Evolutionary conservation across 768 basidiomycete species (phyloP), one percentile per base, ranked within the genome.

Genomic region (Neoboletus subvelutipes): DNA sequence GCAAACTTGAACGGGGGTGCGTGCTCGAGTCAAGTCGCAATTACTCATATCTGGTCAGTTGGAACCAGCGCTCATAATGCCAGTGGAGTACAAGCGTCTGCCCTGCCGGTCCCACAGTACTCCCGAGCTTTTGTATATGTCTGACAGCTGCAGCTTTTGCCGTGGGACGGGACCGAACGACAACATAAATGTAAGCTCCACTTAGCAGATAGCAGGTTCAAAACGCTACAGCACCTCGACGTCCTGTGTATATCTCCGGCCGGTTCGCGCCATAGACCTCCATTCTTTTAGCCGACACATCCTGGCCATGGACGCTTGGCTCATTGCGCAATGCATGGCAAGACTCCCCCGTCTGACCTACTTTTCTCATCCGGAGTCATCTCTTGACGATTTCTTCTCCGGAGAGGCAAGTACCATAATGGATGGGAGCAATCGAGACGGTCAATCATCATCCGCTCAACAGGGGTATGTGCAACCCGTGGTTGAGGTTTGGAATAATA

Each of bases 351-450:
- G 7, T n/a, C 1, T 17, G 29, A 63, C 50, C 3, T 55, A 52
- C n/a, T 53, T 64, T 29, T 63, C 62, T 39, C 56, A 63, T 47
- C 56, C 50, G 33, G 53, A 62, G 26, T 31, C 43, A 46, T 62
- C 61, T 17, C 50, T 63, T 18, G 41, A 58, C 5, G 47, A 63
- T 52, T 63, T 63, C 50, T 62, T 62, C 42, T 22, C 37, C 17
- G 50, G 45, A 24, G 52, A 62, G 33, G 56, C 31, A 8, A 52
- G 7, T 11, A 22, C 50, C 26, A 1, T 42, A 10, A 24, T 28
- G n/a, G 33, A 36, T 7, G 22, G 40, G 15, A 36, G 20, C 39
- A 1, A 7, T 42, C 46, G 12, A 34, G 24, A 22, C 3, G 12
- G 11, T 40, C 10, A 5, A 29, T 26, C 34, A 22, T 34, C 22